Base-by-base conservation (phyloP, 805 yeast species). In the Lachancea sp. region DNA sequence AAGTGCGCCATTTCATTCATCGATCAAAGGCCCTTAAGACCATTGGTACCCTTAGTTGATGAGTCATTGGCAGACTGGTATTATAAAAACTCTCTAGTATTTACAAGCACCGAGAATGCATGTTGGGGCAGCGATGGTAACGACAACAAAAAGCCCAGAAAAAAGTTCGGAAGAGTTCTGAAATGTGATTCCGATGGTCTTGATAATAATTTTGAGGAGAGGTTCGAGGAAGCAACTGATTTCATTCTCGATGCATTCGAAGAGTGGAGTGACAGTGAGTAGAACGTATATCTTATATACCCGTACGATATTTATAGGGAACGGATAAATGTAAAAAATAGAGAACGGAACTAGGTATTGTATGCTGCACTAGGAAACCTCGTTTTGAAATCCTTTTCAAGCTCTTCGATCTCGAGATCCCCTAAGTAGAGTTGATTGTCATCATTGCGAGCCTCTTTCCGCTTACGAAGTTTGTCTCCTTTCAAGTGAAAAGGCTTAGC, bases 1-100 rank as follows among this genome's bases (percentile, higher is more conserved):
- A 77, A 77, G 51, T 86, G 90, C 5, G 74, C 83, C 1, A 75
- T 83, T 19, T 78, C 77, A 43, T 86, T 80, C 56, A 67, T 83
- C 22, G 87, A 82, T 47, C 72, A 80, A 36, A 73, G 80, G 2
- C 71, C 74, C n/a, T 67, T 90, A 52, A 76, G 84, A 48, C 80
- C 95, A 2, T 71, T 90, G 33, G 86, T 86, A 4, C 89, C 96
- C 4, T 73, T 86, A 18, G 78, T 88, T 54, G 97, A 90, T 60
- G 97, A 92, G 61, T 77, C 83, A 7, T 74, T 89, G 65, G 75
- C 84, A 13, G 96, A 89, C 55, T 89, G 97, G 96, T 92, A 79
- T 62, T 88, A 78, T 65, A 78, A 80, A 48, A 83, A 85, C 53
- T 86, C 96, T 2, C 72, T 90, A 20, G 75, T 90, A 0, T 89